phyloP scores from a whole-genome alignment of 306 rosid genomes.

The Ochetophila trinervis region DNA sequence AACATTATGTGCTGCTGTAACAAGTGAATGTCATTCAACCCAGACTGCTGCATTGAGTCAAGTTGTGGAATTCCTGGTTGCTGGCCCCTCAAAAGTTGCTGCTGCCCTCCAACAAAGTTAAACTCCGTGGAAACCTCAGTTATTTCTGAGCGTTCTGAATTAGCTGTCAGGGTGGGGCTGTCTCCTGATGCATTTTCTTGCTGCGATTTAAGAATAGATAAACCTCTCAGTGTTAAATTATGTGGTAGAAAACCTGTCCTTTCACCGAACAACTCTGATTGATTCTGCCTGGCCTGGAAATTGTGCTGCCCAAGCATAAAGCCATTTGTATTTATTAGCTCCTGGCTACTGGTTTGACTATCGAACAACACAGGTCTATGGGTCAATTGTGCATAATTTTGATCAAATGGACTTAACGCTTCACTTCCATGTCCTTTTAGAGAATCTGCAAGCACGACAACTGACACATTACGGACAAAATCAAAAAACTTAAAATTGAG shows the following conservation, averaged over 20 bases:
- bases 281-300: conserved; percentile 34
- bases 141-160: conserved; percentile 57
- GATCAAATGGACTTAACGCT: conserved; percentile 22
- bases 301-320: conserved; percentile 40
- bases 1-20: conserved; percentile 48
- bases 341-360: conserved; percentile 17
- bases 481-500: conserved; percentile 1
- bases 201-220: conserved; percentile 31
- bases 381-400: conserved; percentile 27
- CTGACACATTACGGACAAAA: conserved; percentile 1
- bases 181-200: conserved; percentile 55
- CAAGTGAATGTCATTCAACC: conserved; percentile 47
- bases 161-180: conserved; percentile 58
- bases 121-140: conserved; percentile 53
- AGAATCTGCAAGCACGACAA: conserved; percentile 31
- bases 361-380: conserved; percentile 31
- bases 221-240: conserved; percentile 29
- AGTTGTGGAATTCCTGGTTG: conserved; percentile 31
- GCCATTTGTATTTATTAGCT: conserved; percentile 34
- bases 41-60: conserved; percentile 54
- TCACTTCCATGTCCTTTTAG: conserved; percentile 25
- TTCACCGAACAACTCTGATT: conserved; percentile 32
- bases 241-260: conserved; percentile 32
- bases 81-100: conserved; percentile 40
- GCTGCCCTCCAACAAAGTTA: conserved; percentile 41